Evolutionary conservation across 768 basidiomycete genomes (phyloP), one percentile per base, ranked within the genome.

Genomic region (Mycena belliarum): DNA sequence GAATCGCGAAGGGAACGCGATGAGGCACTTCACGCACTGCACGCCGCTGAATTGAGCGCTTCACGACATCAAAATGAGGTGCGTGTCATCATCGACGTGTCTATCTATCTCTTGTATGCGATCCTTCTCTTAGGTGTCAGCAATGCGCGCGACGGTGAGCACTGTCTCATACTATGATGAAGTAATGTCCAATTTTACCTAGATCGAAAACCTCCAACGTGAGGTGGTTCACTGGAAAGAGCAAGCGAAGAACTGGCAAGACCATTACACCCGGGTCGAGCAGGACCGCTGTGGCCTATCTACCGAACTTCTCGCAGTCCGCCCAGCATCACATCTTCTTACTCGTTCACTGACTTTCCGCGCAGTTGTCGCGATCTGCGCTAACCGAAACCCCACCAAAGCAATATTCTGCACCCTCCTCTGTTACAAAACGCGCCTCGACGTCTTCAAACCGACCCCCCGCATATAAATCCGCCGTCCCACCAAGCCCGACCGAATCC

Each of bases 201-300:
- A 82, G 7, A 83, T 88, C 50, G 68, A 77, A 2, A 84, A 84
- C 52, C 75, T 90, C 28, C 81, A 83, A 24, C 79, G 86, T 47
- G 88, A 92, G 67, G 75, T 82, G 0, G 73, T 71, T 0, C 87
- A 90, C 51, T 89, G 88, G 87, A 89, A 89, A 69, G 83, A 86
- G 48, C 89, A 91, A 64, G 82, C 88, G 0, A 76, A 77, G 51
- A 87, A 87, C 63, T 91, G 89, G 89, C 90, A 91, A 69, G 88
- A 89, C 21, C 88, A 89, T 63, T 91, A 89, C 68, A 73, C 86
- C 35, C 83, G 88, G 16, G 86, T 89, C 43, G 88, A 91, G 59
- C 78, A 85, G 53, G 87, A 90, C 55, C 80, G 88, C 53, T 81
- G 78, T 28, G 76, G 77, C 6, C 77, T 89, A 14, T 75, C 83